Evolutionary conservation across 345 rosid genomes (phyloP).

Genomic region (Cardamine occulta): DNA sequence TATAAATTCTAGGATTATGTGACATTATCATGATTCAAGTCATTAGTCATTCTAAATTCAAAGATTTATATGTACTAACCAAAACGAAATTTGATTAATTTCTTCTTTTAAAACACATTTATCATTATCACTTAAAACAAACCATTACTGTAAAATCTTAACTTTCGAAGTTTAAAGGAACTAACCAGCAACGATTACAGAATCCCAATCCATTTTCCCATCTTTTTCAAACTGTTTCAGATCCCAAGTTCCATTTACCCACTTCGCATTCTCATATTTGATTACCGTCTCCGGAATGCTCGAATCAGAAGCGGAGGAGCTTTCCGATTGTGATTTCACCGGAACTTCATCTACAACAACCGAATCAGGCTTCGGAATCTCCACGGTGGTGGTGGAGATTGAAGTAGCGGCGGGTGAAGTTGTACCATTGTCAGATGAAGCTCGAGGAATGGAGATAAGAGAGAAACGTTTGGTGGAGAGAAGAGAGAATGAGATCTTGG

Average conservation of each 20-base stretch:
- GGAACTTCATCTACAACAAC: constrained; percentile 16
- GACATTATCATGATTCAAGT: too few relatives aligned
- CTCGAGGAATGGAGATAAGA: constrained; percentile 45
- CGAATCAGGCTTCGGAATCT: constrained; percentile 30
- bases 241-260: constrained; percentile 96
- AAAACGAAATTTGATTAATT: neutral
- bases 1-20: neutral
- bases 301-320: constrained; percentile 35
- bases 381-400: constrained; percentile 44
- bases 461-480: constrained; percentile 48
- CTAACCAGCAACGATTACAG: constrained; percentile 94
- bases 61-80: too few relatives aligned
- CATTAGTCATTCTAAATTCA: neutral
- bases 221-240: constrained; percentile 75
- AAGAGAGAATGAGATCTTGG: constrained; percentile 46
- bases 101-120: too few relatives aligned
- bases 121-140: neutral
- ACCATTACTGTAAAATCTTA: too few relatives aligned
- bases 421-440: constrained; percentile 60
- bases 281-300: constrained; percentile 33
- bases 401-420: constrained; percentile 50
- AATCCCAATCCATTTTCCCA: constrained; percentile 85
- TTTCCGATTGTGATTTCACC: constrained; percentile 8
- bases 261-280: constrained; percentile 62
- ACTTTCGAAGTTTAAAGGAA: neutral